These are phyloP conservation scores for Apiospora rasikravindrae DNA, from an alignment of 2,329 filamentous ascomycete species.

Conservation along the genomic window DNA sequence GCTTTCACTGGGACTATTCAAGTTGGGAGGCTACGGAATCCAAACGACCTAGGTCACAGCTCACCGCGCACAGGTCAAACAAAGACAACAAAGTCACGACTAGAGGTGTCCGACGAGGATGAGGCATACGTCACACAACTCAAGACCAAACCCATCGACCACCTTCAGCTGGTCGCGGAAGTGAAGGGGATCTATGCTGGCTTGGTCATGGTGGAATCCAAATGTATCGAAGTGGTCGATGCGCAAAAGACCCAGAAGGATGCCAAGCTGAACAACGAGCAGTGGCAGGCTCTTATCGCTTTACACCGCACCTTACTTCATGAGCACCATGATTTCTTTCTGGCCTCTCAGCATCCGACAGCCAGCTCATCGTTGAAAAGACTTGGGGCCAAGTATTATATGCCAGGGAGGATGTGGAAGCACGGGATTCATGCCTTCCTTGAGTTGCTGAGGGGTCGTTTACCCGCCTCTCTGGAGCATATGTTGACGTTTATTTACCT, in stretches of 20 bases:
- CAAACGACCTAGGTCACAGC: too few relatives aligned
- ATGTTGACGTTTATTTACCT: constrained; percentile 92
- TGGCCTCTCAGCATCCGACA: constrained; percentile 85
- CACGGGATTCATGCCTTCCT: constrained; percentile 89
- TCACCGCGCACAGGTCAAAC: too few relatives aligned
- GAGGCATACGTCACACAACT: constrained; percentile 31
- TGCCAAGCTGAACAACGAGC: constrained; percentile 62
- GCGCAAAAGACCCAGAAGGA: constrained; percentile 53
- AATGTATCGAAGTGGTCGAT: constrained; percentile 84
- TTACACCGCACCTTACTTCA: constrained; percentile 72
- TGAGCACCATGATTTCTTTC: constrained; percentile 68
- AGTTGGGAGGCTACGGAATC: too few relatives aligned
- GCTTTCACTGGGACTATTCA: too few relatives aligned
- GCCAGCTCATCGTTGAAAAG: constrained; percentile 70
- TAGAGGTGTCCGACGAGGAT: background rate
- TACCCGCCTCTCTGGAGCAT: constrained; percentile 81
- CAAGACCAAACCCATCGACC: constrained; percentile 65
- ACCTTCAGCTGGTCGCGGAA: constrained; percentile 66
- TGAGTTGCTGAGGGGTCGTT: constrained; percentile 73
- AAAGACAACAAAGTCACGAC: too few relatives aligned
- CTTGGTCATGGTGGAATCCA: constrained; percentile 82
- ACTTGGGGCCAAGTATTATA: constrained; percentile 81
- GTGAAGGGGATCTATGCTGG: constrained; percentile 74
- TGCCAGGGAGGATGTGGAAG: constrained; percentile 94
- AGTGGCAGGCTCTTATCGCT: constrained; percentile 85